These are phyloP conservation scores for Pseudovirgaria hyperparasitica DNA, from an alignment of 2,329 filamentous ascomycete genomes.

Conservation along the genomic window DNA sequence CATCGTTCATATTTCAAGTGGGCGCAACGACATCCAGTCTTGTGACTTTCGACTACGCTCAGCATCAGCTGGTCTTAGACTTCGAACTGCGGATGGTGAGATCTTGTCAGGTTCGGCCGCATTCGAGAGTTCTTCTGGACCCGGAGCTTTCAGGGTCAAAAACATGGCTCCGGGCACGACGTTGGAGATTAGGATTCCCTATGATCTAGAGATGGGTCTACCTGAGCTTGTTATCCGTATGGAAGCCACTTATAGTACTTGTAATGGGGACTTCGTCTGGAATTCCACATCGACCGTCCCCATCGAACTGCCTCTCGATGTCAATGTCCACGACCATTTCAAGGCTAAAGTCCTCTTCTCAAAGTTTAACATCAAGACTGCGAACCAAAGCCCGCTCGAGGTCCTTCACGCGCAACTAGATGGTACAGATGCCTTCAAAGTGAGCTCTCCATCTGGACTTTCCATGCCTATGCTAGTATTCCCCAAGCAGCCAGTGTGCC, in stretches of 20 bases:
- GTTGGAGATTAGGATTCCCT: constrained; percentile 59
- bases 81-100: constrained; percentile 39
- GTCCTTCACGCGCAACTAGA: constrained; percentile 59
- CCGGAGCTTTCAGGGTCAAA: constrained; percentile 33
- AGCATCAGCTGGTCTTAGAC: constrained; percentile 46
- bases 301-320: constrained; percentile 70
- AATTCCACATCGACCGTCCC: constrained; percentile 50
- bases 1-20: constrained; percentile 59
- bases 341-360: constrained; percentile 74
- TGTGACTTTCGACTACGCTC: constrained; percentile 42
- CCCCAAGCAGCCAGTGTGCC: constrained; percentile 64
- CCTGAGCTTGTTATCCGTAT: constrained; percentile 58
- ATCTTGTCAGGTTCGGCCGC: constrained; percentile 28
- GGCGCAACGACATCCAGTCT: constrained; percentile 53
- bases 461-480: constrained; percentile 50
- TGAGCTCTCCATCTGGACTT: constrained; percentile 40
- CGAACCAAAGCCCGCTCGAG: constrained; percentile 60
- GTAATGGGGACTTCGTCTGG: constrained; percentile 51
- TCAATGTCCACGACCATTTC: constrained; percentile 95
- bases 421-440: constrained; percentile 55
- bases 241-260: constrained; percentile 63
- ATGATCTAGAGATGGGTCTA: constrained; percentile 68
- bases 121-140: constrained; percentile 29
- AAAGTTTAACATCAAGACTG: constrained; percentile 79
- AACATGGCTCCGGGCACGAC: constrained; percentile 31